Percentiles rank a stretch among this genome's conserved stretches.
These are phyloP conservation scores for Ordospora pajunii DNA, from an alignment of 371 early-diverging fungal genomes.

Conservation along the genomic window DNA sequence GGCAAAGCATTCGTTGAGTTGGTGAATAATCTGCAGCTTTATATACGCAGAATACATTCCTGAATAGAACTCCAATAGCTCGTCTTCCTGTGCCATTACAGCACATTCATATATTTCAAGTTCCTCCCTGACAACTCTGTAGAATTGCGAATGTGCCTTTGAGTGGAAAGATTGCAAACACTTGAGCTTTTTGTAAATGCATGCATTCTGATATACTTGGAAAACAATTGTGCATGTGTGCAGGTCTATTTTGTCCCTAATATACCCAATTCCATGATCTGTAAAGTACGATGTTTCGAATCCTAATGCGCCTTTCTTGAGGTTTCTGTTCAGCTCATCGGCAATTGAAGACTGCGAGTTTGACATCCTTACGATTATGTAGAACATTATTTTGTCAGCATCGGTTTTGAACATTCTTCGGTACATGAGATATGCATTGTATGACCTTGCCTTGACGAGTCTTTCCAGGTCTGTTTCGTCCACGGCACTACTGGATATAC, in stretches of 20 bases:
- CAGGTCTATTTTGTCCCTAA: background rate
- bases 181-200: constrained; percentile 29
- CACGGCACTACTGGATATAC: background rate
- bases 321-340: background rate
- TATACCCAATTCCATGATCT: background rate
- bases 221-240: constrained; percentile 21
- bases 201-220: constrained; percentile 9
- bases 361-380: constrained; percentile 12
- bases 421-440: constrained; percentile 15
- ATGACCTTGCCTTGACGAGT: background rate
- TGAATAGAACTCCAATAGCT: constrained; percentile 28
- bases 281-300: constrained; percentile 4
- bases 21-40: constrained; percentile 22
- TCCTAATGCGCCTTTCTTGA: constrained; percentile 35
- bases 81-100: constrained; percentile 6
- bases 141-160: constrained; percentile 31
- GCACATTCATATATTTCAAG: constrained; percentile 32
- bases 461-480: constrained; percentile 2
- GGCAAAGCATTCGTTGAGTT: constrained; percentile 24
- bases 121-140: background rate
- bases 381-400: constrained; percentile 3
- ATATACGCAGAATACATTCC: constrained; percentile 32
- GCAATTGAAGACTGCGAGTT: background rate
- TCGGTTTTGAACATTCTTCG: constrained; percentile 6
- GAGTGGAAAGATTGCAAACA: background rate